These are phyloP conservation scores for Ampelocalamus luodianensis DNA, from an alignment of 176 grass and related monocot species.

Conservation along the genomic window DNA sequence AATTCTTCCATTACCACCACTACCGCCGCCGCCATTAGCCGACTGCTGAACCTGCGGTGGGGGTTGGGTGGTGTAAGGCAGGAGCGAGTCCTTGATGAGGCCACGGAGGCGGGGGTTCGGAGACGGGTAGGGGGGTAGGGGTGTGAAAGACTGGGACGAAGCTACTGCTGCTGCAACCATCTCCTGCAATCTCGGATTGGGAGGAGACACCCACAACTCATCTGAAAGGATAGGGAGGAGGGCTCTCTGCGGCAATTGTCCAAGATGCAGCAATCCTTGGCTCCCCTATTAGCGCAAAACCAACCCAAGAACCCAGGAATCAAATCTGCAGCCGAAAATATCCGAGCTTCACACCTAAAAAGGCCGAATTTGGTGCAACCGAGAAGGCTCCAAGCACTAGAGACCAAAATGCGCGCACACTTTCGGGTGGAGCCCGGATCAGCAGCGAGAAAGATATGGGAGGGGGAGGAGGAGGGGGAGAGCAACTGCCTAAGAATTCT, in stretches of 20 bases:
- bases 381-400: conserved; percentile 50
- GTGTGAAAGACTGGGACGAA: conserved; percentile 32
- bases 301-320: conserved; percentile 19
- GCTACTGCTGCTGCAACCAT: conserved; percentile 40
- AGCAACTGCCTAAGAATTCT: background rate
- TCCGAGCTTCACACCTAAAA: conserved; percentile 41
- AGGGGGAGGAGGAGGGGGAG: background rate
- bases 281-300: conserved; percentile 2
- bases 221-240: conserved; percentile 21
- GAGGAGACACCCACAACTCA: conserved; percentile 44
- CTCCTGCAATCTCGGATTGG: conserved; percentile 45
- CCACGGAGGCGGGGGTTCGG: conserved; percentile 24
- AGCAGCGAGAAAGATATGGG: background rate
- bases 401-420: conserved; percentile 32
- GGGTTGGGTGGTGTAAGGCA: conserved; percentile 27
- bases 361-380: conserved; percentile 47
- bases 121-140: background rate
- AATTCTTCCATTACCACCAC: conserved; percentile 53
- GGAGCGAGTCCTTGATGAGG: conserved; percentile 45
- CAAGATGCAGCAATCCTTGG: conserved; percentile 15
- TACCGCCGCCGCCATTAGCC: background rate
- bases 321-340: conserved; percentile 42
- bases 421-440: conserved; percentile 46
- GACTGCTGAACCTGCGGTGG: background rate
- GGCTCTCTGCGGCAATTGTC: background rate